These are phyloP conservation scores for Conticribra weissflogii DNA, from an alignment of 108 stramenopile genomes.

Conservation along the genomic window DNA sequence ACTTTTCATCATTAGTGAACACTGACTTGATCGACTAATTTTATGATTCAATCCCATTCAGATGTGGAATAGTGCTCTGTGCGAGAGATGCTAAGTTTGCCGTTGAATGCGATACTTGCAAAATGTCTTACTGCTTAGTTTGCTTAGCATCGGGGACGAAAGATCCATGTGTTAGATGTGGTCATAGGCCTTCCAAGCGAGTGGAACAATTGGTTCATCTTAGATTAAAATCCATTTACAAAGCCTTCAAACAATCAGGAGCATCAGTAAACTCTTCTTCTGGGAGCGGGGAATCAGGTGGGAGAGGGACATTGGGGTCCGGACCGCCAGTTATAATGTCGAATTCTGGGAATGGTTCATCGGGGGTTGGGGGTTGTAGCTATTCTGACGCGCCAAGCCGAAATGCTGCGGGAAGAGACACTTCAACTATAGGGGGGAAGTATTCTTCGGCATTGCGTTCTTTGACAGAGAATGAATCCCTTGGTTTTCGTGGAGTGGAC, in stretches of 20 bases:
- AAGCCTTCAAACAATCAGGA: conserved; percentile 86
- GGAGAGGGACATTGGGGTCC: conserved; percentile 3
- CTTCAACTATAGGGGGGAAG: conserved; percentile 41
- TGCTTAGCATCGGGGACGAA: conserved; percentile 89
- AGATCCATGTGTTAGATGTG: conserved; percentile 90
- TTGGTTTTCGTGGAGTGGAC: conserved; percentile 20
- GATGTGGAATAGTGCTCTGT: conserved; percentile 92
- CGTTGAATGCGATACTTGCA: conserved; percentile 93
- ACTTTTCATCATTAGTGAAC: neutral
- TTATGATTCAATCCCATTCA: conserved; percentile 16
- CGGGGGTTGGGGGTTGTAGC: conserved; percentile 1
- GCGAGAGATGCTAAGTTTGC: conserved; percentile 93
- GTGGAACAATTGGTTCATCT: conserved; percentile 93
- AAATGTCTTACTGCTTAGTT: conserved; percentile 88
- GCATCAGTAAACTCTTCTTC: conserved; percentile 34
- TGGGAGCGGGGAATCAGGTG: conserved; percentile 20
- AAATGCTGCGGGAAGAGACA: conserved; percentile 39
- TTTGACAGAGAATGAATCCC: conserved; percentile 40
- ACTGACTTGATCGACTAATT: neutral
- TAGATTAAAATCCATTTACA: conserved; percentile 90
- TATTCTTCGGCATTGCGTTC: conserved; percentile 55
- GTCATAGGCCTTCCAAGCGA: conserved; percentile 86
- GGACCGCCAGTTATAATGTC: neutral
- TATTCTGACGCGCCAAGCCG: neutral
- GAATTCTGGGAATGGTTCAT: conserved; percentile 1